Conservation (phyloP, 176 grass and related monocot species). For the Oryza punctata region DNA sequence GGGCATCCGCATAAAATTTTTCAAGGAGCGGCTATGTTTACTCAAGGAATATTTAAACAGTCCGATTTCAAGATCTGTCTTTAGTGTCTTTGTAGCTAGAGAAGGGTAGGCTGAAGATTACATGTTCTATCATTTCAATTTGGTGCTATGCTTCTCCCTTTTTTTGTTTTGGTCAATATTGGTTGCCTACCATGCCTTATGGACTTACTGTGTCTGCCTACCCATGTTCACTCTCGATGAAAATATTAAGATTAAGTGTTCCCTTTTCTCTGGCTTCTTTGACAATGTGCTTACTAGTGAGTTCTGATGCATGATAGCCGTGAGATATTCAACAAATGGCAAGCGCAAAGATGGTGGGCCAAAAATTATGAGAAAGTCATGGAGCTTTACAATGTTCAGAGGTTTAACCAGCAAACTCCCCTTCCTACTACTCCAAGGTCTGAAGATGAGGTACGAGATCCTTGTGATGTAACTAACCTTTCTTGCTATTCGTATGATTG, state of each 20-base stretch:
- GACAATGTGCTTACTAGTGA: conserved; percentile 5
- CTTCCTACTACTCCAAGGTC: conserved; percentile 61
- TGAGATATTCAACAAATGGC: conserved; percentile 86
- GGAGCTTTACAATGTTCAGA: conserved; percentile 90
- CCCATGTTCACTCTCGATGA: not conserved
- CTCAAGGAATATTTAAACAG: not conserved
- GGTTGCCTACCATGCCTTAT: not conserved
- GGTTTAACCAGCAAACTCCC: conserved; percentile 65
- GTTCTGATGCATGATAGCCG: conserved; percentile 49
- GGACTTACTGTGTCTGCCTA: not conserved
- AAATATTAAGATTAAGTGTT: not conserved
- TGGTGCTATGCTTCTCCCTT: not conserved
- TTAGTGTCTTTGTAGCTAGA: not conserved
- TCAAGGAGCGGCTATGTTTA: not conserved
- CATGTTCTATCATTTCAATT: not conserved
- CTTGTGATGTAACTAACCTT: not conserved
- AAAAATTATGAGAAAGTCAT: conserved; percentile 91
- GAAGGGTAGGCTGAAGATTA: not conserved
- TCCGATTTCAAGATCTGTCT: not conserved
- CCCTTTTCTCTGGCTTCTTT: not conserved
- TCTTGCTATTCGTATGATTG: not conserved
- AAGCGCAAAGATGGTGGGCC: conserved; percentile 90
- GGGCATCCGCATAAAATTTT: not conserved
- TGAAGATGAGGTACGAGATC: conserved; percentile 52
- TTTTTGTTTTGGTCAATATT: conserved; percentile 1